Conservation (phyloP, 139 green algal genomes). For the Coelastrella sp. region DNA sequence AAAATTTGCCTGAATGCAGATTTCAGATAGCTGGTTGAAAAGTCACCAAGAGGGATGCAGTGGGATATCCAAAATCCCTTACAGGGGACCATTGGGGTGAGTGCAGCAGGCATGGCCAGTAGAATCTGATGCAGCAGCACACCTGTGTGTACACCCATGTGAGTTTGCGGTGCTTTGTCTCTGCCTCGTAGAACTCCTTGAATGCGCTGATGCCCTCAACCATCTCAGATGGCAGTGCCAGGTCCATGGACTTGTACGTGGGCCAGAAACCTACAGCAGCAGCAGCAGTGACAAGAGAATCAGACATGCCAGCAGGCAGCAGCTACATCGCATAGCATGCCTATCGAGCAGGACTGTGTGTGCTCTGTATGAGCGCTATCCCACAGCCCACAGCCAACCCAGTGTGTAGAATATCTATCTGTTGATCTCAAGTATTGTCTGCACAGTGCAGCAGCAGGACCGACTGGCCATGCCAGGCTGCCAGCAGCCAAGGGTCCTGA, state of each 20-base stretch:
- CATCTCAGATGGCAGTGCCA: slow-evolving; percentile 95
- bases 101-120: too few species aligned
- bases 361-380: background rate
- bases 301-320: background rate
- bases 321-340: background rate
- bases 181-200: slow-evolving; percentile 77
- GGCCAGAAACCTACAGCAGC: slow-evolving; percentile 80
- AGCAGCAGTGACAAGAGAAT: background rate
- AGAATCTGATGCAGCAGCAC: background rate
- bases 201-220: slow-evolving; percentile 83
- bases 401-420: too few species aligned
- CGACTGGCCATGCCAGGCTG: background rate
- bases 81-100: too few species aligned
- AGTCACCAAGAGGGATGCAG: too few species aligned
- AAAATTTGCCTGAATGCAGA: too few species aligned
- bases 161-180: slow-evolving; percentile 89
- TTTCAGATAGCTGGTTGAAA: too few species aligned
- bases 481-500: slow-evolving; percentile 23
- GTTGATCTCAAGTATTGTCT: too few species aligned
- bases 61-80: too few species aligned
- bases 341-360: background rate
- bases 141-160: slow-evolving; percentile 94
- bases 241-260: slow-evolving; percentile 88
- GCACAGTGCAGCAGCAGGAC: background rate
- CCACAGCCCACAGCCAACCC: too few species aligned